Base-by-base conservation (phyloP, 2,329 filamentous ascomycete genomes). In the Macroventuria anomochaeta region DNA sequence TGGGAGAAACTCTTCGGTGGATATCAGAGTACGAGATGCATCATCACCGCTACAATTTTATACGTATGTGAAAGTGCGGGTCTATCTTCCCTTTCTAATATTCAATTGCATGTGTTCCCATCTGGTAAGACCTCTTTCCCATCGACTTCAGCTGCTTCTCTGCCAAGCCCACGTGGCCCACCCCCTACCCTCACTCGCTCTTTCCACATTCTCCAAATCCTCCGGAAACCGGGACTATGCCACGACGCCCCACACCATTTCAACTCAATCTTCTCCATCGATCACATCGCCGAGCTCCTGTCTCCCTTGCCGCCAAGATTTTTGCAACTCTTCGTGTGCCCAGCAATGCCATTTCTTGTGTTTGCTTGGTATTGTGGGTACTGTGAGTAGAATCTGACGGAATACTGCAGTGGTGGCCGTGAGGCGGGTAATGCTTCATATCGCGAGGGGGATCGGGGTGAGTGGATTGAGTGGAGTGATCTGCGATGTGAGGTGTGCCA, bases 121-220 rank as follows among this genome's bases (percentile, higher is more conserved):
- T n/a, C n/a, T n/a, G n/a, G n/a, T n/a, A n/a, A n/a, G n/a, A 25
- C 23, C 23, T 25, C 23, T 8, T 5, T 8, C 5, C 36, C 33
- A 6, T 28, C 28, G 7, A 3, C n/a, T 17, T 11, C 13, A 28
- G 12, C 32, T 17, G 7, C 18, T 26, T 12, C 21, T 26, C 38
- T 15, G 46, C 52, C 52, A 55, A 49, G 39, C 52, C 46, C 52
- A 49, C 46, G 46, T 49, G 52, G 13, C 33, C 25, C n/a, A 31
- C 18, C 17, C 18, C 29, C 10, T 10, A 29, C 12, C 25, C 20
- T n/a, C 15, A 48, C 38, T 48, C 34, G 51, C 21, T 13, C 31
- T 6, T n/a, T n/a, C n/a, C n/a, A n/a, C n/a, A n/a, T n/a, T n/a
- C n/a, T 5, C 8, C 28, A 5, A 17, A 33, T 36, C 15, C 46